phyloP scores from a whole-genome alignment of 106 monocot species.

The Dioscorea zingiberensis region DNA sequence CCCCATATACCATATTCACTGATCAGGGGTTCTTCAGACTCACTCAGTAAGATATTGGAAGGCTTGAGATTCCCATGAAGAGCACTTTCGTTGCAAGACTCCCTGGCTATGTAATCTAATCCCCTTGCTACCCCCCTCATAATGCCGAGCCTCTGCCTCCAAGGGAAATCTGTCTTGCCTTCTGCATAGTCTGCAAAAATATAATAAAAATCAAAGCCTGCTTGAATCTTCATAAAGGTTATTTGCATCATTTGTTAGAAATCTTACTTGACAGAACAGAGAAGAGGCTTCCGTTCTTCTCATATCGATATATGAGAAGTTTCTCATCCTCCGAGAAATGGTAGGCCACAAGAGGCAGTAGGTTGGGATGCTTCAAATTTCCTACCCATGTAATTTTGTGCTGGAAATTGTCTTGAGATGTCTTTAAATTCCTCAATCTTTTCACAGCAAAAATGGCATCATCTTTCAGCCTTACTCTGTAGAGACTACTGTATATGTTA shows the following conservation, averaged over 20 bases:
- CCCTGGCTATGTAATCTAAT: constrained; percentile 4
- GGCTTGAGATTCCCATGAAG: constrained; percentile 21
- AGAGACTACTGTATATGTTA: constrained; percentile 14
- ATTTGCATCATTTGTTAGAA: background rate
- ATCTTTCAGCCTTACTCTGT: constrained; percentile 10
- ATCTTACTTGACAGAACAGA: constrained; percentile 16
- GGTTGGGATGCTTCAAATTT: constrained; percentile 17
- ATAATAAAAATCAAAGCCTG: background rate
- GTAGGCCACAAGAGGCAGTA: constrained; percentile 13
- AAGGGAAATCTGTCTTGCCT: constrained; percentile 9
- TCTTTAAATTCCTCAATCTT: constrained; percentile 14
- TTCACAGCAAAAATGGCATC: constrained; percentile 13
- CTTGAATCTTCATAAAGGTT: background rate
- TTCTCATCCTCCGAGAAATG: constrained; percentile 11
- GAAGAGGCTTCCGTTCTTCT: constrained; percentile 10
- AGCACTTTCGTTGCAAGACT: background rate
- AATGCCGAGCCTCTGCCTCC: constrained; percentile 10
- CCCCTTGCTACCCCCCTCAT: constrained; percentile 22
- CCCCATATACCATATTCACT: constrained; percentile 16
- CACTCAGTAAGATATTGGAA: constrained; percentile 16
- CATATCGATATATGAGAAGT: constrained; percentile 17
- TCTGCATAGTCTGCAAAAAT: constrained; percentile 12
- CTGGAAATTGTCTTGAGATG: constrained; percentile 5
- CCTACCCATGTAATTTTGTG: constrained; percentile 11
- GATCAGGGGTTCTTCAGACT: constrained; percentile 13